These are phyloP conservation scores for Ogataea paraovalis DNA, from an alignment of 805 yeast species.

Conservation along the genomic window DNA sequence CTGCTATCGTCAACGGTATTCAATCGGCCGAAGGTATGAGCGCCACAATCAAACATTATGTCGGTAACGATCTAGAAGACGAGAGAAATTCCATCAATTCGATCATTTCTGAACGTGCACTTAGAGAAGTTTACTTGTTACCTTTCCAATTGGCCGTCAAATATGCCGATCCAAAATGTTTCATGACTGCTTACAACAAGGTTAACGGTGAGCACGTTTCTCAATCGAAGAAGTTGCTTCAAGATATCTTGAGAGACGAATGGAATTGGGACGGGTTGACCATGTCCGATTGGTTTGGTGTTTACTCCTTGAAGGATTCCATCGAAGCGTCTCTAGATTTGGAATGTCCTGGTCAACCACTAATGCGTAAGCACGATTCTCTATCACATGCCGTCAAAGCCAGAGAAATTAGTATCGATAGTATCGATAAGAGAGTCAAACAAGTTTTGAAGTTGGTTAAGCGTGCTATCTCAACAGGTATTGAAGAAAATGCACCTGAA, in stretches of 20 bases:
- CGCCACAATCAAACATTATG: slow-evolving; percentile 62
- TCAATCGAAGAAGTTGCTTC: slow-evolving; percentile 41
- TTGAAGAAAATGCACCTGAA: slow-evolving; percentile 40
- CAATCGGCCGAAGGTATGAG: slow-evolving; percentile 44
- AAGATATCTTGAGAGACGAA: slow-evolving; percentile 48
- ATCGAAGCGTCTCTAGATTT: slow-evolving; percentile 56
- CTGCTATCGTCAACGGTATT: slow-evolving; percentile 51
- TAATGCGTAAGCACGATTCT: slow-evolving; percentile 39
- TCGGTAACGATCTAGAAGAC: slow-evolving; percentile 60
- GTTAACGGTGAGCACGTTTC: slow-evolving; percentile 61
- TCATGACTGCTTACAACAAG: slow-evolving; percentile 64
- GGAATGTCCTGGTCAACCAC: slow-evolving; percentile 66
- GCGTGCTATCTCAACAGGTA: slow-evolving; percentile 37
- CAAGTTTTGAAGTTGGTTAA: slow-evolving; percentile 47
- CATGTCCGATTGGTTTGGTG: slow-evolving; percentile 69
- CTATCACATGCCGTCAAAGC: slow-evolving; percentile 41
- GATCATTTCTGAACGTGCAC: slow-evolving; percentile 53
- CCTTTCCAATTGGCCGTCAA: slow-evolving; percentile 64
- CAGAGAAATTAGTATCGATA: slow-evolving; percentile 39
- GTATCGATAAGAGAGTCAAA: slow-evolving; percentile 46
- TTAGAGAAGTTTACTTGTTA: slow-evolving; percentile 59
- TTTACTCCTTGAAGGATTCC: slow-evolving; percentile 44
- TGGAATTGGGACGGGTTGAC: slow-evolving; percentile 56
- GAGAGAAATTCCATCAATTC: slow-evolving; percentile 48
- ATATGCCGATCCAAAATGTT: slow-evolving; percentile 47